Evolutionary conservation across 2,329 filamentous ascomycete species (phyloP).

Genomic region (Fonsecaea pedrosoi): DNA sequence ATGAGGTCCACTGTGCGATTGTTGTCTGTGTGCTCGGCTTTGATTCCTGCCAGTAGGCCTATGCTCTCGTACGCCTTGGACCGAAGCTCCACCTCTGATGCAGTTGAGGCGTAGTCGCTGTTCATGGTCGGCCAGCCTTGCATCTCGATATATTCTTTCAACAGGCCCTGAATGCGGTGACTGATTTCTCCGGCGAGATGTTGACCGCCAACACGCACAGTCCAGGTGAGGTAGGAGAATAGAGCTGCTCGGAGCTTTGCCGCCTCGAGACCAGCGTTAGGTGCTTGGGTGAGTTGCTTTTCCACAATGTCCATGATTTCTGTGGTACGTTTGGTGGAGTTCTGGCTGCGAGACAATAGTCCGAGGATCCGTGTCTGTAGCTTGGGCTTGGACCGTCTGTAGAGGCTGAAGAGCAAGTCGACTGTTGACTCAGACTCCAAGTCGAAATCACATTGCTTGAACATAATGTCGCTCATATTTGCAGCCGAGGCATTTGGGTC

Average conservation of each 20-base stretch:
- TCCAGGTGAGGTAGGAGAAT: slow-evolving; percentile 86
- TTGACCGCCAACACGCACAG: slow-evolving; percentile 71
- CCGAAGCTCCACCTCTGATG: slow-evolving; percentile 71
- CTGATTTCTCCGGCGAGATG: slow-evolving; percentile 68
- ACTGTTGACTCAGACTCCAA: slow-evolving; percentile 73
- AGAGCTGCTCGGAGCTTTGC: slow-evolving; percentile 81
- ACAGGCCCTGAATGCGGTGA: slow-evolving; percentile 64
- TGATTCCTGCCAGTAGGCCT: slow-evolving; percentile 73
- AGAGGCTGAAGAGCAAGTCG: slow-evolving; percentile 72
- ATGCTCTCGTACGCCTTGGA: slow-evolving; percentile 89
- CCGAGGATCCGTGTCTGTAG: slow-evolving; percentile 78
- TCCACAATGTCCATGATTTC: slow-evolving; percentile 73
- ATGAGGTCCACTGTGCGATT: slow-evolving; percentile 60
- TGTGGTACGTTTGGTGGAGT: slow-evolving; percentile 72
- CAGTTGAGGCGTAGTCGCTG: slow-evolving; percentile 53
- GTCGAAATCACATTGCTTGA: slow-evolving; percentile 75
- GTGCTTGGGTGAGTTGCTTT: slow-evolving; percentile 61
- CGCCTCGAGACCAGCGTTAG: slow-evolving; percentile 71
- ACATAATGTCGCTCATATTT: slow-evolving; percentile 83
- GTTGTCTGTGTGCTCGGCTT: slow-evolving; percentile 62
- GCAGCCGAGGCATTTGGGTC: slow-evolving; percentile 82
- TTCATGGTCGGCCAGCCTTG: slow-evolving; percentile 80
- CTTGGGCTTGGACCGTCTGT: slow-evolving; percentile 72
- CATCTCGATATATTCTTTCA: slow-evolving; percentile 75
- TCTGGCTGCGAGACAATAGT: slow-evolving; percentile 76